These are phyloP conservation scores for Verticillium dahliae DNA, from an alignment of 2,329 filamentous ascomycete species.

Conservation along the genomic window DNA sequence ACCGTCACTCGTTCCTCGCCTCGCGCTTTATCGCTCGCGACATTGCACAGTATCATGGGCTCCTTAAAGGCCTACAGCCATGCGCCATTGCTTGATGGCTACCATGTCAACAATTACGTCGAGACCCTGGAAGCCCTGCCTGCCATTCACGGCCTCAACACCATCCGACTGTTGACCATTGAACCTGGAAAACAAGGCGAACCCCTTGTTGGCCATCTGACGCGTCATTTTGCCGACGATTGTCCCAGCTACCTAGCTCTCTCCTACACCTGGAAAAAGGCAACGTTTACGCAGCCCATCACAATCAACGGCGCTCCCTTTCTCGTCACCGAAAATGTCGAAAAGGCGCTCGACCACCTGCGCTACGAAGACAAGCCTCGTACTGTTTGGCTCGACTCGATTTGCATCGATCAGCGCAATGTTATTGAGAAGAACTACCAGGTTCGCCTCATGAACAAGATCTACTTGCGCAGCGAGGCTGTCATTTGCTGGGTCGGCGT, in stretches of 20 bases:
- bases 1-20: too few relatives aligned
- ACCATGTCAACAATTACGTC: background rate
- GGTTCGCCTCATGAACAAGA: constrained; percentile 20
- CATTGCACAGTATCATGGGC: background rate
- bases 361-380: background rate
- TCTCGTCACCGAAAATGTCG: background rate
- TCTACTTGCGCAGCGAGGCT: constrained; percentile 14
- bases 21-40: background rate
- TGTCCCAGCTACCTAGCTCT: background rate
- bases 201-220: background rate
- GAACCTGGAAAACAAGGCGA: background rate
- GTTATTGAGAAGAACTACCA: constrained; percentile 17
- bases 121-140: background rate
- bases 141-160: background rate
- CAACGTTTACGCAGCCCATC: background rate
- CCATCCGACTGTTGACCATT: background rate
- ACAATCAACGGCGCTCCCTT: background rate
- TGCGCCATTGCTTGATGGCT: background rate
- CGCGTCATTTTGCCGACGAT: background rate
- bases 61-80: background rate
- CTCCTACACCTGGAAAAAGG: background rate
- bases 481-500: constrained; percentile 19
- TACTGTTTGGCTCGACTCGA: constrained; percentile 21
- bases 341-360: background rate
- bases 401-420: constrained; percentile 22